Evolutionary conservation across 768 basidiomycete genomes (phyloP).

Genomic region (Collybia nuda): DNA sequence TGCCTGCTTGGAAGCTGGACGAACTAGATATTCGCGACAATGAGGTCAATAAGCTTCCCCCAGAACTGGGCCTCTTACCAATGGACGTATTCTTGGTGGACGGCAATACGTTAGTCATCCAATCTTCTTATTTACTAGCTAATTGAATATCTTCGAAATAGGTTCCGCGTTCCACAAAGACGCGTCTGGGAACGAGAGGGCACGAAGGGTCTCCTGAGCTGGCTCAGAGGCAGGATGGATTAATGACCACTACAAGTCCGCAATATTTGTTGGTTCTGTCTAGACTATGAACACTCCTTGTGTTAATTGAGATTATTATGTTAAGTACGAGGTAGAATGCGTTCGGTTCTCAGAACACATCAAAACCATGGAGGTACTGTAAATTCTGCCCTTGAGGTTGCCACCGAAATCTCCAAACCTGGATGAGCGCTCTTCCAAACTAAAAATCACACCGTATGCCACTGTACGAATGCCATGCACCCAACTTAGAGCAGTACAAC

Average conservation of each 20-base stretch:
- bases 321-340: no score
- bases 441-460: no score
- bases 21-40: conserved; percentile 85
- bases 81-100: conserved; percentile 83
- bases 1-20: conserved; percentile 73
- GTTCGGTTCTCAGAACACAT: no score
- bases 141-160: conserved; percentile 21
- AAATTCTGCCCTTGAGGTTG: no score
- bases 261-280: no score
- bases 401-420: no score
- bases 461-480: no score
- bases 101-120: conserved; percentile 68
- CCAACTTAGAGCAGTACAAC: no score
- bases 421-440: no score
- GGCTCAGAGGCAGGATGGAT: conserved; percentile 76
- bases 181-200: conserved; percentile 88
- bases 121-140: background rate
- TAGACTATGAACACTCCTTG: no score
- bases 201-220: conserved; percentile 76
- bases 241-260: conserved; percentile 15
- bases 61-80: conserved; percentile 72
- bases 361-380: no score
- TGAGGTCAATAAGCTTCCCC: conserved; percentile 66
- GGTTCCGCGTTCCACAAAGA: conserved; percentile 80
- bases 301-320: no score